Evolutionary conservation across 2,329 filamentous ascomycete species (phyloP).

Genomic region (Aspergillus nomiae): DNA sequence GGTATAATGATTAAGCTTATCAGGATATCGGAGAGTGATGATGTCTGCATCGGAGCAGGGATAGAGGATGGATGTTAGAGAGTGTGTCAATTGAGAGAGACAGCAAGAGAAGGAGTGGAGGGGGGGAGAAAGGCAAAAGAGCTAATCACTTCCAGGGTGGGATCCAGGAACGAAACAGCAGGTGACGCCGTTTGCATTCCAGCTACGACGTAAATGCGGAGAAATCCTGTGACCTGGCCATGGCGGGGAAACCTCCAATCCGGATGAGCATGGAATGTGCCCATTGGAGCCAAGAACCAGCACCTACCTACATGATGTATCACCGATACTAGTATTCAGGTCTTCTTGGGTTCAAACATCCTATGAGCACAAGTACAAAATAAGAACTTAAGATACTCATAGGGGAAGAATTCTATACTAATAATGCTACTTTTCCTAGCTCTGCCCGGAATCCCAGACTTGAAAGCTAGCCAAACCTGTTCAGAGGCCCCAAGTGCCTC

Average conservation of each 20-base stretch:
- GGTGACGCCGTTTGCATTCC: conserved; percentile 20
- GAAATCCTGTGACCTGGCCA: neutral
- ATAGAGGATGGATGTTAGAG: neutral
- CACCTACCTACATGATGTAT: neutral
- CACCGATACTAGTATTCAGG: neutral
- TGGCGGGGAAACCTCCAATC: conserved; percentile 4
- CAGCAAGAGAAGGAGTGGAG: conserved; percentile 7
- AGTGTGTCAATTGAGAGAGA: neutral
- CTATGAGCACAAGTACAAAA: neutral
- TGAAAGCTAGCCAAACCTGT: neutral
- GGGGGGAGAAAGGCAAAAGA: conserved; percentile 4
- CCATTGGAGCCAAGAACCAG: neutral
- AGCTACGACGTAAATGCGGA: conserved; percentile 5
- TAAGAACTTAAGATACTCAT: neutral
- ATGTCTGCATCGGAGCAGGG: neutral
- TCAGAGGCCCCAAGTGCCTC: neutral
- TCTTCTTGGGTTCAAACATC: neutral
- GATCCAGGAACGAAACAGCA: conserved; percentile 18
- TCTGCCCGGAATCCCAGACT: neutral
- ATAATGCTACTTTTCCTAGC: neutral
- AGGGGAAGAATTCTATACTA: neutral
- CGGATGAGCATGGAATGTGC: neutral
- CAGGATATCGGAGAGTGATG: neutral
- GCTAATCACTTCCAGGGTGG: neutral
- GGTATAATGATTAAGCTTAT: neutral